Percentiles rank a stretch among this genome's conserved stretches.
Evolutionary conservation across 2,329 filamentous ascomycete genomes (phyloP).

Genomic region (Colletotrichum lini): DNA sequence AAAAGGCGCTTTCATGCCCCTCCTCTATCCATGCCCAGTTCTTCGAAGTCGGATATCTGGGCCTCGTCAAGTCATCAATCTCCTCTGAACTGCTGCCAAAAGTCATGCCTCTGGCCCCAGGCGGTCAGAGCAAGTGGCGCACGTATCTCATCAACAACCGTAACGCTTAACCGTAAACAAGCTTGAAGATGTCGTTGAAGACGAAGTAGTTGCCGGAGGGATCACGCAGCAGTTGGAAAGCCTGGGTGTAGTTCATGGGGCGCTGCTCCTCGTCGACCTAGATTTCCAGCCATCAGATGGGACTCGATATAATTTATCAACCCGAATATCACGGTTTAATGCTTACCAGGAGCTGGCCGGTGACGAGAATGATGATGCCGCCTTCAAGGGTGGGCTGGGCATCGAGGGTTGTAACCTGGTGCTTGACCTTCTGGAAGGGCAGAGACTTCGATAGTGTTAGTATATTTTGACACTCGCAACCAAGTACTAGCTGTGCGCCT

Average conservation of each 20-base stretch:
- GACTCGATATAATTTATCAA: conserved; percentile 2
- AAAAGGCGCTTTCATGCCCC: conserved; percentile 7
- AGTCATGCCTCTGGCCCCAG: conserved; percentile 7
- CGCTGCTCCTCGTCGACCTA: conserved; percentile 89
- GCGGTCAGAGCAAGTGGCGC: neutral
- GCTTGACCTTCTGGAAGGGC: conserved; percentile 85
- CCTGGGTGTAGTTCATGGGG: conserved; percentile 92
- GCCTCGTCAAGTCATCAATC: conserved; percentile 22
- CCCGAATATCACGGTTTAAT: conserved; percentile 21
- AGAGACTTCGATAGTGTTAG: conserved; percentile 59
- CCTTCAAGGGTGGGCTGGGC: conserved; percentile 82
- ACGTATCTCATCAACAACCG: neutral
- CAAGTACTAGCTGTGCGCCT: neutral
- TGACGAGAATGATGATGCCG: conserved; percentile 89
- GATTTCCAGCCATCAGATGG: neutral
- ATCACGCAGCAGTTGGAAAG: conserved; percentile 86
- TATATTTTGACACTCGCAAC: neutral
- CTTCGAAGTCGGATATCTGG: conserved; percentile 12
- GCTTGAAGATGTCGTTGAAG: conserved; percentile 95
- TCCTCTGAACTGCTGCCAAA: conserved; percentile 7
- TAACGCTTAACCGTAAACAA: conserved; percentile 75
- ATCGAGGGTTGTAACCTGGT: conserved; percentile 83
- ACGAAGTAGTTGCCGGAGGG: conserved; percentile 81
- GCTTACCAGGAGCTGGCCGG: conserved; percentile 85
- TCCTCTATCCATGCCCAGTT: conserved; percentile 17